A percentile compares a stretch with the other conserved stretches of the same genome.
These are phyloP conservation scores for Exidia glandulosa DNA, from an alignment of 768 basidiomycete genomes.

Conservation along the genomic window DNA sequence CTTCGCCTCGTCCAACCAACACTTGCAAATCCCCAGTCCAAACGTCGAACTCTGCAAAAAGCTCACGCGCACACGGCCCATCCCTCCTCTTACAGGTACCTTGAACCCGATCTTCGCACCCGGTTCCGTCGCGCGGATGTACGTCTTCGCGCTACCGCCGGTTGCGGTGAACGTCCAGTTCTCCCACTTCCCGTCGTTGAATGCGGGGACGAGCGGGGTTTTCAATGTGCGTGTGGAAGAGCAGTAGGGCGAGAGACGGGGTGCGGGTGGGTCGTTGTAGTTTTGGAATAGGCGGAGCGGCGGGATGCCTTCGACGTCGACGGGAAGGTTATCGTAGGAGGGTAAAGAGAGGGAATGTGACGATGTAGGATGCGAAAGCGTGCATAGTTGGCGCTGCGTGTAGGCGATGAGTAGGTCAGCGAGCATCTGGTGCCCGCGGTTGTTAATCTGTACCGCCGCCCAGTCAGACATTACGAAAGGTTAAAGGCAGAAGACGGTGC, in stretches of 20 bases:
- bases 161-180: not conserved
- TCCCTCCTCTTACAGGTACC: not conserved
- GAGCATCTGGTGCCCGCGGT: conserved; percentile 4
- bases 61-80: conserved; percentile 7
- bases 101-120: conserved; percentile 2
- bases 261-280: not conserved
- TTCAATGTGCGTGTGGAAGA: not conserved
- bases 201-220: conserved; percentile 3
- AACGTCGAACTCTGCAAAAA: conserved; percentile 4
- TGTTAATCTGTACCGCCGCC: not conserved
- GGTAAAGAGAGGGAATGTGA: not conserved
- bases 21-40: conserved; percentile 4
- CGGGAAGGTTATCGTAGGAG: not conserved
- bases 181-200: conserved; percentile 5
- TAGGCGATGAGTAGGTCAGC: conserved; percentile 4
- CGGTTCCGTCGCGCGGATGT: conserved; percentile 2
- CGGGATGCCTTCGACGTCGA: conserved; percentile 2
- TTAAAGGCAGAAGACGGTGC: no score
- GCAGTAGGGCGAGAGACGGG: not conserved
- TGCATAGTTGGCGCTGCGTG: conserved; percentile 5
- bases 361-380: not conserved
- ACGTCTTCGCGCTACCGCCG: conserved; percentile 1
- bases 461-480: no score
- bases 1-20: conserved; percentile 6
- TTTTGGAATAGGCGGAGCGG: not conserved